Percentiles rank a stretch among this genome's conserved stretches.
Conservation (phyloP, 1,284 basidiomycete genomes). For the Fomitopsis schrenkii region DNA sequence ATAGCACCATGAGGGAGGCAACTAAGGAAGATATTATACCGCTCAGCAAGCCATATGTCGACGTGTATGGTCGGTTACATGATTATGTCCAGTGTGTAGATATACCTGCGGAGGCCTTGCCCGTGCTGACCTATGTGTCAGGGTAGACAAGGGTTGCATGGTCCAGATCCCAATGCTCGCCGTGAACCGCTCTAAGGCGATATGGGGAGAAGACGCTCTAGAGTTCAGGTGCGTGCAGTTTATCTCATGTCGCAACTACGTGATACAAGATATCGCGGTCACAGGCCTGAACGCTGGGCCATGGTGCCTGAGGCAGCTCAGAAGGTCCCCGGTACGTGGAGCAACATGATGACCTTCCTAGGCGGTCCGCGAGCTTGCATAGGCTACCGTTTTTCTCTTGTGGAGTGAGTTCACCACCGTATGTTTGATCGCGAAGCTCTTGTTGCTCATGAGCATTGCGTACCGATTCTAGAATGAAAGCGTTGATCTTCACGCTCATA, state of each 20-base stretch:
- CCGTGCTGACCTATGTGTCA: constrained; percentile 7
- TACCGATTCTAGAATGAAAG: constrained; percentile 47
- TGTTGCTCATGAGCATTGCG: constrained; percentile 54
- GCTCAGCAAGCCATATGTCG: constrained; percentile 24
- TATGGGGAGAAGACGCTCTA: constrained; percentile 7
- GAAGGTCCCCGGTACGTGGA: constrained; percentile 54
- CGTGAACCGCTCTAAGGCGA: constrained; percentile 7
- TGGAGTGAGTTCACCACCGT: constrained; percentile 41
- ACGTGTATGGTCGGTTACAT: constrained; percentile 22
- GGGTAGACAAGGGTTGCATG: constrained; percentile 40
- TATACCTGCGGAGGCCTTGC: not conserved
- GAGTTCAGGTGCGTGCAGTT: constrained; percentile 2
- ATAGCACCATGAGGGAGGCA: constrained; percentile 47
- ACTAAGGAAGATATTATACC: constrained; percentile 45
- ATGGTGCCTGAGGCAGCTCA: constrained; percentile 38
- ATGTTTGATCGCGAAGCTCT: constrained; percentile 40
- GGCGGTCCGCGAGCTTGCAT: constrained; percentile 61
- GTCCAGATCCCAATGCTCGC: constrained; percentile 42
- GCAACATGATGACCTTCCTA: constrained; percentile 56
- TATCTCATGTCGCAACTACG: no score
- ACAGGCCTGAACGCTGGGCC: constrained; percentile 58
- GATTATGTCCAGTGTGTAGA: constrained; percentile 21
- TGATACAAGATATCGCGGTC: not conserved
- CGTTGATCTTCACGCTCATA: constrained; percentile 53
- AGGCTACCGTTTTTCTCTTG: constrained; percentile 66